These are phyloP conservation scores for Nannochloris sp. DNA, from an alignment of 139 green algal species.

Conservation along the genomic window DNA sequence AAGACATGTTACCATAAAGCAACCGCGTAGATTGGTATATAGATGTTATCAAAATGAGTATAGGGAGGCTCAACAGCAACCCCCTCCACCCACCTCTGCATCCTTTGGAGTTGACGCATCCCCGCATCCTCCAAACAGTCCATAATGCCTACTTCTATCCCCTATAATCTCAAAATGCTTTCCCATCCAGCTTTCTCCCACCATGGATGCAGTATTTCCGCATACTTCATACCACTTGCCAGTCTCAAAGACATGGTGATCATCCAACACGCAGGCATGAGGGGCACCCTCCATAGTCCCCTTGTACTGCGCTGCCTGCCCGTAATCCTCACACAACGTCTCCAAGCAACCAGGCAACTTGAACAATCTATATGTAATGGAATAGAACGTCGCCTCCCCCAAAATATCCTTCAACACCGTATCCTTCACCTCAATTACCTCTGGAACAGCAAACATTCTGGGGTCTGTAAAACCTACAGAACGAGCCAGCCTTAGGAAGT, in stretches of 20 bases:
- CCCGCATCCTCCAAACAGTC: constrained; percentile 40
- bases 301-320: constrained; percentile 26
- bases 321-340: constrained; percentile 82
- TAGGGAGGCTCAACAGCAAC: background rate
- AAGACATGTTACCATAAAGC: too few relatives aligned
- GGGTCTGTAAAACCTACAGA: constrained; percentile 80
- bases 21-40: background rate
- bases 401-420: constrained; percentile 52
- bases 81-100: background rate
- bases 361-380: constrained; percentile 93
- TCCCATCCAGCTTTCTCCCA: constrained; percentile 71
- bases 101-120: background rate
- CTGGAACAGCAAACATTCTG: constrained; percentile 42
- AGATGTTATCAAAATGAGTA: background rate
- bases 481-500: constrained; percentile 74
- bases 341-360: constrained; percentile 84
- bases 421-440: constrained; percentile 67
- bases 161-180: constrained; percentile 67
- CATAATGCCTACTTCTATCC: constrained; percentile 60
- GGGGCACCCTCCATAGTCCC: constrained; percentile 67
- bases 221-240: constrained; percentile 78
- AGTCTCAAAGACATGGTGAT: constrained; percentile 64
- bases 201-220: constrained; percentile 85
- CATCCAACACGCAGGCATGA: constrained; percentile 72
- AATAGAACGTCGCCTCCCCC: constrained; percentile 83